Evolutionary conservation across 164 flowering plant genomes (phyloP).

Genomic region (Aristolochia californica): DNA sequence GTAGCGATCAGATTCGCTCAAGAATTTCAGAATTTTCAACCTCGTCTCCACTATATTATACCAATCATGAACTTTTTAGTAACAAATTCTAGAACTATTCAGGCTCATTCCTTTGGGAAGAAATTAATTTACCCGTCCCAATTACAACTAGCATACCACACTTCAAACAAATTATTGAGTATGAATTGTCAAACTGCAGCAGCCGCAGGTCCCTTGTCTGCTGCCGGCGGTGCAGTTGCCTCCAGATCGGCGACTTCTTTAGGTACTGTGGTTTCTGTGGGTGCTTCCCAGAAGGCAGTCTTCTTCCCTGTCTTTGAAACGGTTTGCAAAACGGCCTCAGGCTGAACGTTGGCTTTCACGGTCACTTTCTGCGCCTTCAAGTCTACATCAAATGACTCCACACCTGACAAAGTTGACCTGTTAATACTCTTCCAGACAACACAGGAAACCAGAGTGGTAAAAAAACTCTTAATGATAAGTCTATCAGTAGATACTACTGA

Average conservation of each 20-base stretch:
- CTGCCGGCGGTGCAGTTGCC: not conserved
- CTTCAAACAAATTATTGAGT: not conserved
- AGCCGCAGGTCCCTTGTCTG: slow-evolving; percentile 5
- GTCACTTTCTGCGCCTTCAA: slow-evolving; percentile 82
- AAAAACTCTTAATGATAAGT: too few species aligned
- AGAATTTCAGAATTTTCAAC: too few species aligned
- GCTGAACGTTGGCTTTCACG: slow-evolving; percentile 70
- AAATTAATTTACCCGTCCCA: not conserved
- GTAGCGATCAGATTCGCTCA: too few species aligned
- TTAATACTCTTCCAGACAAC: not conserved
- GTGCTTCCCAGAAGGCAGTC: slow-evolving; percentile 76
- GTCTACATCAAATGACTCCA: slow-evolving; percentile 72
- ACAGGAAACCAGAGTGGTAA: too few species aligned
- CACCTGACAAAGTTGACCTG: slow-evolving; percentile 33
- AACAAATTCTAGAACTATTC: too few species aligned
- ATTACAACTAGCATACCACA: not conserved
- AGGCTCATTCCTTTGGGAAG: not conserved
- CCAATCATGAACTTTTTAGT: too few species aligned
- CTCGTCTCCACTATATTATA: too few species aligned
- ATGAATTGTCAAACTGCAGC: not conserved
- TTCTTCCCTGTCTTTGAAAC: slow-evolving; percentile 89
- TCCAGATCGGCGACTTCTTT: too few species aligned
- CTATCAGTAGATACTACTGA: too few species aligned
- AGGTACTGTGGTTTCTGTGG: slow-evolving; percentile 14
- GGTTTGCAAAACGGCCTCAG: slow-evolving; percentile 75